A percentile compares a stretch with the other conserved stretches of the same genome.
phyloP scores from a whole-genome alignment of 371 early-diverging fungal species.

The Basidiobolus heterosporus region DNA sequence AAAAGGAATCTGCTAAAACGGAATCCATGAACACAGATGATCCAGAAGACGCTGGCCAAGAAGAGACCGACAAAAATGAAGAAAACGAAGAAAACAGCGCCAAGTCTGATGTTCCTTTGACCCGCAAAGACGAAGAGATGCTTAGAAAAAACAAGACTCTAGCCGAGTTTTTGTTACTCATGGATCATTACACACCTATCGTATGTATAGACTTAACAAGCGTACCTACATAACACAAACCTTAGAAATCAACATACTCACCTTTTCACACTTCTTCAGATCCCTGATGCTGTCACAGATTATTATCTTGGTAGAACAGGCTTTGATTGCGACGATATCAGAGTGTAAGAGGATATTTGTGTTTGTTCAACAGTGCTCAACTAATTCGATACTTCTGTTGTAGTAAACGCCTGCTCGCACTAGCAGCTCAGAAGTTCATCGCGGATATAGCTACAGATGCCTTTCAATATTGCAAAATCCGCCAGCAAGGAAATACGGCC shows the following conservation, averaged over 20 bases:
- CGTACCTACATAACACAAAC: neutral
- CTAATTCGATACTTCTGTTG: neutral
- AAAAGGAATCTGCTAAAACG: too few relatives aligned
- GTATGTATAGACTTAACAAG: slow-evolving; percentile 25
- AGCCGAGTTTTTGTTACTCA: slow-evolving; percentile 67
- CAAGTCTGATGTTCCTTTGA: neutral
- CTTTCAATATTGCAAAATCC: slow-evolving; percentile 77
- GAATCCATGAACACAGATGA: too few relatives aligned
- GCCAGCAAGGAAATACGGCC: slow-evolving; percentile 51
- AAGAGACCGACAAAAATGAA: too few relatives aligned
- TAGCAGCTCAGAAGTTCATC: slow-evolving; percentile 90
- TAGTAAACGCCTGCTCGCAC: slow-evolving; percentile 72
- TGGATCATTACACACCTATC: slow-evolving; percentile 80
- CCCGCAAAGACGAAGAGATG: slow-evolving; percentile 21
- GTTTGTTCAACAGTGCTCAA: neutral
- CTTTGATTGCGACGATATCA: slow-evolving; percentile 76
- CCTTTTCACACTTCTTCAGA: slow-evolving; percentile 21
- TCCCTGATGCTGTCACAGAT: slow-evolving; percentile 95
- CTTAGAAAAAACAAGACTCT: slow-evolving; percentile 47
- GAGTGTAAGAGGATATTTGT: slow-evolving; percentile 36
- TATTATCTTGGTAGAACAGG: slow-evolving; percentile 88
- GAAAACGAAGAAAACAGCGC: neutral
- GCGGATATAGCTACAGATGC: slow-evolving; percentile 89
- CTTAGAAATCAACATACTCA: neutral
- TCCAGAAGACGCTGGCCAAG: too few relatives aligned